Percentiles rank a stretch among this genome's conserved stretches.
These are phyloP conservation scores for Leishmania turanica DNA, from an alignment of 208 protist species.

Conservation along the genomic window DNA sequence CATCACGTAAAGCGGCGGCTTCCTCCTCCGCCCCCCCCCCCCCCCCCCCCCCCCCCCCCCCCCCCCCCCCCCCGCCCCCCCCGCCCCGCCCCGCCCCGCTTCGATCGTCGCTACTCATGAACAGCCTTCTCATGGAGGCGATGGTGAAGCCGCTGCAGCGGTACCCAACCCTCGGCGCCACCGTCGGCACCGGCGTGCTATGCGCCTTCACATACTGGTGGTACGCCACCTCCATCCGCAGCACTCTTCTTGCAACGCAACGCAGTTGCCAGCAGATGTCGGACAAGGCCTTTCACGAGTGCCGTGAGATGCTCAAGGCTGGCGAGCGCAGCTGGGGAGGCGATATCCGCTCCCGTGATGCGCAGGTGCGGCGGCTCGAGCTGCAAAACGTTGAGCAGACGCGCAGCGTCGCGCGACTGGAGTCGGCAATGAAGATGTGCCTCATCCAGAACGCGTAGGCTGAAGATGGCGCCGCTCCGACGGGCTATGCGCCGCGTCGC, in stretches of 20 bases:
- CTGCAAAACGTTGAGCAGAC: conserved; percentile 92
- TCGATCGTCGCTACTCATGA: conserved; percentile 22
- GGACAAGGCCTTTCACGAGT: conserved; percentile 60
- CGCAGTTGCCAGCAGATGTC: conserved; percentile 53
- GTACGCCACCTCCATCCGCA: conserved; percentile 63
- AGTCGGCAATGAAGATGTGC: conserved; percentile 85
- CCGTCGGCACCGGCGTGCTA: conserved; percentile 53
- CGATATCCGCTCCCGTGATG: conserved; percentile 74
- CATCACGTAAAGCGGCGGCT: not conserved
- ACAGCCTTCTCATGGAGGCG: conserved; percentile 43
- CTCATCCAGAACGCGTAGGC: conserved; percentile 36
- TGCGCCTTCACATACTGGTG: conserved; percentile 75
- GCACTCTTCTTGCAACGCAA: conserved; percentile 52
- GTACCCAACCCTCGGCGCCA: conserved; percentile 51
- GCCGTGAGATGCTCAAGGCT: conserved; percentile 67
- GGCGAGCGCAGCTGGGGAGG: conserved; percentile 62
- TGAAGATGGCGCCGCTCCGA: not conserved
- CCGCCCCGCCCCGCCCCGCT: not conserved
- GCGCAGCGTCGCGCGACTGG: conserved; percentile 75
- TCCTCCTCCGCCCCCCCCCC: not conserved
- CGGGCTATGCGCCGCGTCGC: not conserved
- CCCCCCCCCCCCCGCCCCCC: not conserved
- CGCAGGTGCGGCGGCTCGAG: conserved; percentile 75
- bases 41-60: not conserved
- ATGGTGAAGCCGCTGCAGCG: conserved; percentile 50